These are phyloP conservation scores for Anacardium occidentale DNA, from an alignment of 345 rosid species.

Conservation along the genomic window DNA sequence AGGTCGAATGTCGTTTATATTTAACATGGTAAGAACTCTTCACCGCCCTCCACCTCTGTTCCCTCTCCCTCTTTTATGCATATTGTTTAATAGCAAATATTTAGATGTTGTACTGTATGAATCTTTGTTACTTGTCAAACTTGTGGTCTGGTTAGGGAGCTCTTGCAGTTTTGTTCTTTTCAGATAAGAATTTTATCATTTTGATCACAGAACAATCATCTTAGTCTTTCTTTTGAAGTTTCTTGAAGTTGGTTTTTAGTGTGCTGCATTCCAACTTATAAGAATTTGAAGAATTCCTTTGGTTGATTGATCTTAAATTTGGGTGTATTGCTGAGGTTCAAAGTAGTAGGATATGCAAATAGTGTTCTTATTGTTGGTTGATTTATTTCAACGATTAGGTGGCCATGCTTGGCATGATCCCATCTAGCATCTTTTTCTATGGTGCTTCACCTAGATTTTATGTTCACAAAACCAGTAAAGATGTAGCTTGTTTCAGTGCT, in stretches of 20 bases:
- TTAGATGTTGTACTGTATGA: constrained; percentile 1
- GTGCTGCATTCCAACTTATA: background rate
- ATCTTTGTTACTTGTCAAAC: background rate
- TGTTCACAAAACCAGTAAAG: background rate
- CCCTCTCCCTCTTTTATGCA: background rate
- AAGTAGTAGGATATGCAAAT: background rate
- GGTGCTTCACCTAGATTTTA: too few species aligned
- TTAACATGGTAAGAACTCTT: constrained; percentile 64
- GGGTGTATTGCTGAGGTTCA: background rate
- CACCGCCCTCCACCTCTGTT: too few species aligned
- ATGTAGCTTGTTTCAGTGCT: background rate
- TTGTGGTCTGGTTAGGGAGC: background rate
- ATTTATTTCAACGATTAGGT: background rate
- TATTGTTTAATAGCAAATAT: background rate
- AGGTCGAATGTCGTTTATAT: constrained; percentile 87
- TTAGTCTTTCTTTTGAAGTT: constrained; percentile 5
- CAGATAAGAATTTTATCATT: background rate
- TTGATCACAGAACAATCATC: constrained; percentile 2
- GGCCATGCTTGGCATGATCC: background rate
- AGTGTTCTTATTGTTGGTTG: background rate
- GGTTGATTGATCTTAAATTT: background rate
- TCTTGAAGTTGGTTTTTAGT: background rate
- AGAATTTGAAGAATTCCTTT: background rate
- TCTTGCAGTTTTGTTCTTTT: background rate
- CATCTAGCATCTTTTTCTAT: too few species aligned